A percentile compares a stretch with the other conserved stretches of the same genome.
These are phyloP conservation scores for Alternaria alternata DNA, from an alignment of 2,329 filamentous ascomycete species.

Conservation along the genomic window DNA sequence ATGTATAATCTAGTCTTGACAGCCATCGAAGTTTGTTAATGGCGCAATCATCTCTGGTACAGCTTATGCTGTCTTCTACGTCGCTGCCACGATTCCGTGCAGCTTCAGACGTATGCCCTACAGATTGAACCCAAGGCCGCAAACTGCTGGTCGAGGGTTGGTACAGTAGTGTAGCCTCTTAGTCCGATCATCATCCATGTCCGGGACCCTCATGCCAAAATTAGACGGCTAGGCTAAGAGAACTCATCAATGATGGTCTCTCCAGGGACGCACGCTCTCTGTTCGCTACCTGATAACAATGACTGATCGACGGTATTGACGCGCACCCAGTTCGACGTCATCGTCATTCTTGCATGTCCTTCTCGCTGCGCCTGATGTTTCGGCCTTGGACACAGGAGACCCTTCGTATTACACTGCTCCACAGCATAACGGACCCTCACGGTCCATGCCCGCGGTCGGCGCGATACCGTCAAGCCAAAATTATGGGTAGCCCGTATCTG, in stretches of 20 bases:
- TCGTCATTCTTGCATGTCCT: background rate
- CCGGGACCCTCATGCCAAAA: conserved; percentile 25
- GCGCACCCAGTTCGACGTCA: conserved; percentile 5
- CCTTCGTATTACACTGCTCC: conserved; percentile 16
- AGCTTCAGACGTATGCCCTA: background rate
- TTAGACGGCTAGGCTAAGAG: conserved; percentile 16
- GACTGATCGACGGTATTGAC: conserved; percentile 1
- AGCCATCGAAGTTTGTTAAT: background rate
- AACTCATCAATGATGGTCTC: conserved; percentile 1
- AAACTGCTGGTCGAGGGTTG: conserved; percentile 13
- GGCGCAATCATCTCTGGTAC: background rate
- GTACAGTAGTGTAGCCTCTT: conserved; percentile 9
- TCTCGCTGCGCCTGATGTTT: conserved; percentile 22
- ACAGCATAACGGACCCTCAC: conserved; percentile 11
- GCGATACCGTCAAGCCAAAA: conserved; percentile 20
- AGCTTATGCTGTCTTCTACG: conserved; percentile 4
- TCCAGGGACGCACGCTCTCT: conserved; percentile 2
- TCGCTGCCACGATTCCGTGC: conserved; percentile 2
- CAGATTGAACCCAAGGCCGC: conserved; percentile 5
- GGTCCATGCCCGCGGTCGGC: conserved; percentile 20
- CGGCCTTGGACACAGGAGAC: conserved; percentile 7
- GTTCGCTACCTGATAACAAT: conserved; percentile 13
- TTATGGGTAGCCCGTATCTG: conserved; percentile 12
- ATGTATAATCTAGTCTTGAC: conserved; percentile 1
- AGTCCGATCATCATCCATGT: conserved; percentile 15